Evolutionary conservation across 257 asterid genomes (phyloP), one percentile per base, ranked within the genome.

Genomic region (Solanum appendiculatum): DNA sequence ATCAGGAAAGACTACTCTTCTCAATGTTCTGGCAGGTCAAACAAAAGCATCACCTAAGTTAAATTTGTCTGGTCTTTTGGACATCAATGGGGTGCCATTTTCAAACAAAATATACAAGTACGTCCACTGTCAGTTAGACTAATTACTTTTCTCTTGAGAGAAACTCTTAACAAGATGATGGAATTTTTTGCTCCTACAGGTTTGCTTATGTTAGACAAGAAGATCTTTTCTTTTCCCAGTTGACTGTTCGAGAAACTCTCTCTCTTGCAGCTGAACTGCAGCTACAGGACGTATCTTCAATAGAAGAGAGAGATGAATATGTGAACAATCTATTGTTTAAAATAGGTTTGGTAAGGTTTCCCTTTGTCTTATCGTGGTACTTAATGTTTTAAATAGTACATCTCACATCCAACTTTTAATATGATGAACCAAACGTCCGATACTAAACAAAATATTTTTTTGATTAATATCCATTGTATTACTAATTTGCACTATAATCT

Each of bases 181-280:
- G 5, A 80, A 7, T 0, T 83, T 36, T 29, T 56, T 91, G 87
- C 36, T 87, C 20, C 87, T 89, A 89, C 96, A 97, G 99, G 94
- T 91, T 88, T 88, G 99, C 98, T 70, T 97, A 87, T 89, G 93
- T 97, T 82, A 92, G 98, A 92, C 98, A 97, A 91, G 99, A 97
- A 90, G 99, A 97, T 90, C 96, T 97, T 70, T 97, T 97, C 89
- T 97, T 97, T 93, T 95, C 99, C 16, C 99, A 97, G 92, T 92
- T 97, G 90, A 97, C 99, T 37, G 99, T 97, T 90, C 95, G 98
- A 88, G 99, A 97, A 93, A 97, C 99, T 40, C 91, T 97, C 86
- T 89, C 94, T 86, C 96, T 97, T 92, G 98, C 99, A 80, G 97
- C 98, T 87, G 98, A 97, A 89, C 96, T 97, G 87, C 99, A 95